Evolutionary conservation across 306 rosid species (phyloP), one percentile per base, ranked within the genome.

Genomic region (Sphenostylis stenocarpa): DNA sequence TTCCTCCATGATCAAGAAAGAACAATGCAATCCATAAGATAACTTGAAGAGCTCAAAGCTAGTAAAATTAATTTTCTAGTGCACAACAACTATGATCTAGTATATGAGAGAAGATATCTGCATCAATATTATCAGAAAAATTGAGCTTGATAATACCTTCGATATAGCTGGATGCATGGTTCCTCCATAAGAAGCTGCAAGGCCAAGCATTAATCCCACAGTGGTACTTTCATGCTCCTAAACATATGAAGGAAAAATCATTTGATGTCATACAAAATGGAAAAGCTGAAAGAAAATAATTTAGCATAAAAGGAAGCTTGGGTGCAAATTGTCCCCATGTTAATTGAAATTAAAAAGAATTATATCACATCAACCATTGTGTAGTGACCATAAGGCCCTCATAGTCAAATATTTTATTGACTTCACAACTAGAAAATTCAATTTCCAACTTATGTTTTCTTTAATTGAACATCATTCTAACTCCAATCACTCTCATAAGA

Each of bases 181-280:
- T 73, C 98, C 98, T 84, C 93, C 88, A 47, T 92, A 92, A 53
- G 98, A 90, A 85, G 97, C 96, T 63, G 98, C 95, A 77, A 94
- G 86, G 81, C 98, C 97, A 80, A 94, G 97, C 97, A 92, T 92
- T 82, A 95, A 73, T 36, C 96, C 98, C 7, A 92, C 96, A 51
- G 93, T 90, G 70, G 98, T 92, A 88, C 87, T 91, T 82, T 95
- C 97, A 77, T 95, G 98, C 84, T 92, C 97, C 98, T 95, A 65
- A 58, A 73, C 63, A 84, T 57, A 47, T 55, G 80, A 36, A 60
- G 55, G 19, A 44, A 81, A 72, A 63, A 83, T 64, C 80, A 84
- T 77, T 67, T 28, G 43, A 78, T 41, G 77, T 70, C 62, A 80
- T 49, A 57, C 29, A 17, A 56, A 57, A 62, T 56, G 17, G 58